These are phyloP conservation scores for Tetrapisispora namnaoensis DNA, from an alignment of 805 yeast genomes.

Conservation along the genomic window DNA sequence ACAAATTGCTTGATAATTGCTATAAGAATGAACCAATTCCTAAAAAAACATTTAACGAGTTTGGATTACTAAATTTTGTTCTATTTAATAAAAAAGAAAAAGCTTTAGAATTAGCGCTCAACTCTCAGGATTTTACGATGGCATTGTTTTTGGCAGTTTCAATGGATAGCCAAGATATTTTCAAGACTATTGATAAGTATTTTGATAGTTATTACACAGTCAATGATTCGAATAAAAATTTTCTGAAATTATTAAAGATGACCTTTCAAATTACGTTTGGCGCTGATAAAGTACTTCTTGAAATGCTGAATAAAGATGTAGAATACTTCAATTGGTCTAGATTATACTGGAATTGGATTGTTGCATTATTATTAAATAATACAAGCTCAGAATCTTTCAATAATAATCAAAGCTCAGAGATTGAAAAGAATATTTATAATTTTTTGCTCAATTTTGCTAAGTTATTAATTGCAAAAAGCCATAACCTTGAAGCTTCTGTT, in stretches of 20 bases:
- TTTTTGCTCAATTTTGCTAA: neutral
- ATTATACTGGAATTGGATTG: slow-evolving; percentile 42
- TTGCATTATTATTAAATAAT: slow-evolving; percentile 33
- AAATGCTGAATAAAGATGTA: slow-evolving; percentile 34
- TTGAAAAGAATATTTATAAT: neutral
- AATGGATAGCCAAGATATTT: slow-evolving; percentile 31
- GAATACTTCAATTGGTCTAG: slow-evolving; percentile 40
- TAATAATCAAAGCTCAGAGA: no score
- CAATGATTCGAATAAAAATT: neutral
- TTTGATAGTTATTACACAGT: neutral
- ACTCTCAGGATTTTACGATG: slow-evolving; percentile 64
- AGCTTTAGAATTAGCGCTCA: slow-evolving; percentile 55
- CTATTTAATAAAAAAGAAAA: slow-evolving; percentile 36
- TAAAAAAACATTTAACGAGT: neutral
- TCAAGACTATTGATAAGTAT: neutral
- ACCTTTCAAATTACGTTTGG: slow-evolving; percentile 58
- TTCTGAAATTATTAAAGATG: slow-evolving; percentile 37
- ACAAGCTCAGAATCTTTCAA: neutral
- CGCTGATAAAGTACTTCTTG: slow-evolving; percentile 42
- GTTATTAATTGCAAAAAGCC: neutral
- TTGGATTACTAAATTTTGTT: neutral
- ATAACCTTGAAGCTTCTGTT: neutral
- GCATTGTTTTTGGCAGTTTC: slow-evolving; percentile 63
- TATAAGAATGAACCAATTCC: neutral
- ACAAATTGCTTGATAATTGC: neutral